Conservation (phyloP, 2,329 filamentous ascomycete genomes). For the Aspergillus fumigatiaffinis region DNA sequence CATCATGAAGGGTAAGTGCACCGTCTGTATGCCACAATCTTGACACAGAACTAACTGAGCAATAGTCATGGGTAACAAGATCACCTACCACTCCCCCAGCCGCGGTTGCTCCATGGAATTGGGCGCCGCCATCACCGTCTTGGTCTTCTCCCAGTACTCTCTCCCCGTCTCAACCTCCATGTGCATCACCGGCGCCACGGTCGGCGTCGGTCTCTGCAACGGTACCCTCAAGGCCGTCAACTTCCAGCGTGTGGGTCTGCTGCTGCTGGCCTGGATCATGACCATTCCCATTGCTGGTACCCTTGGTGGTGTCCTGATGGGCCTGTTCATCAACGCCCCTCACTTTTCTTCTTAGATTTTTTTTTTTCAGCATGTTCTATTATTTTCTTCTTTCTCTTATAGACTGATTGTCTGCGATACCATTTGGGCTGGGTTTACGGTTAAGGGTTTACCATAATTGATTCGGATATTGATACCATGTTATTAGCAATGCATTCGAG, state of each 20-base stretch:
- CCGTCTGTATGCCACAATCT: neutral
- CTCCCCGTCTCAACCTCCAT: constrained; percentile 73
- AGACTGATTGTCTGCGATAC: neutral
- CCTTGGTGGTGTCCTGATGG: constrained; percentile 53
- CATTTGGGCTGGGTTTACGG: neutral
- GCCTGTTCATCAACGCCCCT: constrained; percentile 55
- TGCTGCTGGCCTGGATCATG: constrained; percentile 64
- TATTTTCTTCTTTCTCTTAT: neutral
- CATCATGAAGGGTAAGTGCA: constrained; percentile 68
- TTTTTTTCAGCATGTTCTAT: neutral
- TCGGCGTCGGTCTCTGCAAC: constrained; percentile 75
- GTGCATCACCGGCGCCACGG: constrained; percentile 77
- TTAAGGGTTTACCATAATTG: neutral
- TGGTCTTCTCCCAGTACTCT: constrained; percentile 70
- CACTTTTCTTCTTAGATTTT: constrained; percentile 41
- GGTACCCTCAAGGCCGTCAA: constrained; percentile 69
- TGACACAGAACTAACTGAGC: constrained; percentile 14
- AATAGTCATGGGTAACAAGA: constrained; percentile 74
- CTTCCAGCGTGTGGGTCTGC: constrained; percentile 66
- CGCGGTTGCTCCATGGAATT: constrained; percentile 70
- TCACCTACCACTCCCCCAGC: constrained; percentile 64
- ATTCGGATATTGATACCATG: neutral
- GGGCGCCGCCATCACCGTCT: constrained; percentile 71
- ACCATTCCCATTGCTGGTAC: constrained; percentile 62
- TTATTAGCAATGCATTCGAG: neutral